Conservation (phyloP, 1,284 basidiomycete species). For the Ceratobasidium sp. region DNA sequence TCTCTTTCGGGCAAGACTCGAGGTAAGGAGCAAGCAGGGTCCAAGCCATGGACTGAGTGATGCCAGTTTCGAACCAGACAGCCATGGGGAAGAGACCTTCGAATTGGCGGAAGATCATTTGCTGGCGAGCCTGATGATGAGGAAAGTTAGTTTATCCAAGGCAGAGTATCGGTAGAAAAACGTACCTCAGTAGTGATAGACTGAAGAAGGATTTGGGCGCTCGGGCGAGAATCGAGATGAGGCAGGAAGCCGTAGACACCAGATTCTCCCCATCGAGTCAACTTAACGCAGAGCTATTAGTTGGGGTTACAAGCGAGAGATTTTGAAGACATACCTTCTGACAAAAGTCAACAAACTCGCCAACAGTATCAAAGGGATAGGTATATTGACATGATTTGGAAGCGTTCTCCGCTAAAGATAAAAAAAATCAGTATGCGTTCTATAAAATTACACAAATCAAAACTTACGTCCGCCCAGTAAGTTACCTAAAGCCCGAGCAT, state of each 20-base stretch:
- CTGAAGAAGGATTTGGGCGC: constrained; percentile 70
- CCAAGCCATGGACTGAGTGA: constrained; percentile 75
- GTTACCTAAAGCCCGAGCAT: constrained; percentile 65
- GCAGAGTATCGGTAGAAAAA: not conserved
- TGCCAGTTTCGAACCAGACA: constrained; percentile 65
- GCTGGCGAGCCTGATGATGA: constrained; percentile 63
- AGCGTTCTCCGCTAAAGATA: constrained; percentile 53
- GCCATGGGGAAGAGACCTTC: constrained; percentile 75
- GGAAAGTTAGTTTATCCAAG: not conserved
- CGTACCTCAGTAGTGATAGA: constrained; percentile 72
- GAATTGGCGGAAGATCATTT: constrained; percentile 76
- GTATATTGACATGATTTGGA: constrained; percentile 71
- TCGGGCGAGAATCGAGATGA: constrained; percentile 71
- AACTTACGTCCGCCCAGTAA: constrained; percentile 61
- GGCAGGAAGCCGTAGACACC: constrained; percentile 73
- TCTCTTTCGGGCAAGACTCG: constrained; percentile 68
- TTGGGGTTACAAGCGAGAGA: not conserved
- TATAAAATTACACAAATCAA: not conserved
- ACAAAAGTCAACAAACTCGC: constrained; percentile 73
- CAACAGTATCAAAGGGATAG: constrained; percentile 71
- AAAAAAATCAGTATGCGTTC: not conserved
- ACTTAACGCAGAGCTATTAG: constrained; percentile 49
- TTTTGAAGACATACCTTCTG: constrained; percentile 61
- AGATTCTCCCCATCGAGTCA: constrained; percentile 71
- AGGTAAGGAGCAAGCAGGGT: constrained; percentile 72